Conservation (phyloP, 345 rosid species). For the Chamaenerion angustifolium region DNA sequence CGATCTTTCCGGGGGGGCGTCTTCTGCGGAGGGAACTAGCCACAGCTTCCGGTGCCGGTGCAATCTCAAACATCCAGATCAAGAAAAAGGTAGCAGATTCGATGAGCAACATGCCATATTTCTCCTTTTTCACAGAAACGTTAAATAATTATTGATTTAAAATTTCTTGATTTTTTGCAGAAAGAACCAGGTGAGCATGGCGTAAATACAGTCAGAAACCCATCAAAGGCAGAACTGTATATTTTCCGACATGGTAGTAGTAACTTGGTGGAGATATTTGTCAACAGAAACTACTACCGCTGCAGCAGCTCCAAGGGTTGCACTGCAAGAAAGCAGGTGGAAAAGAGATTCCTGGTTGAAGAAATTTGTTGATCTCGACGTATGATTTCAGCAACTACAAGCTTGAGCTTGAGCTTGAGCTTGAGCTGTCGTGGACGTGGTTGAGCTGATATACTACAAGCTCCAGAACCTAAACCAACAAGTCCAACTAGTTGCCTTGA, state of each 20-base stretch:
- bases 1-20: neutral
- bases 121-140: neutral
- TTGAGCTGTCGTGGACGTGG: too few relatives aligned
- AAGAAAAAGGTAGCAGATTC: slow-evolving; percentile 15
- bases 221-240: slow-evolving; percentile 40
- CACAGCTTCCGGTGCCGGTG: slow-evolving; percentile 4
- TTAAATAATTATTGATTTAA: neutral
- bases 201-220: slow-evolving; percentile 95
- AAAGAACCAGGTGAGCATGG: slow-evolving; percentile 84
- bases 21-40: slow-evolving; percentile 2
- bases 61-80: slow-evolving; percentile 28
- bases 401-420: too few relatives aligned
- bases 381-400: too few relatives aligned
- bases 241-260: neutral
- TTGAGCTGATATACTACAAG: too few relatives aligned
- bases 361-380: too few relatives aligned
- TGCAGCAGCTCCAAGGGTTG: slow-evolving; percentile 91
- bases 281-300: slow-evolving; percentile 65
- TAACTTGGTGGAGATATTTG: neutral
- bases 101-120: slow-evolving; percentile 22
- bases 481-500: too few relatives aligned
- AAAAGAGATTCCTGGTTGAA: too few relatives aligned
- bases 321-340: slow-evolving; percentile 82
- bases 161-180: slow-evolving; percentile 19
- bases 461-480: too few relatives aligned